phyloP scores from a whole-genome alignment of 371 early-diverging fungal genomes.

The Rhizopus stolonifer region DNA sequence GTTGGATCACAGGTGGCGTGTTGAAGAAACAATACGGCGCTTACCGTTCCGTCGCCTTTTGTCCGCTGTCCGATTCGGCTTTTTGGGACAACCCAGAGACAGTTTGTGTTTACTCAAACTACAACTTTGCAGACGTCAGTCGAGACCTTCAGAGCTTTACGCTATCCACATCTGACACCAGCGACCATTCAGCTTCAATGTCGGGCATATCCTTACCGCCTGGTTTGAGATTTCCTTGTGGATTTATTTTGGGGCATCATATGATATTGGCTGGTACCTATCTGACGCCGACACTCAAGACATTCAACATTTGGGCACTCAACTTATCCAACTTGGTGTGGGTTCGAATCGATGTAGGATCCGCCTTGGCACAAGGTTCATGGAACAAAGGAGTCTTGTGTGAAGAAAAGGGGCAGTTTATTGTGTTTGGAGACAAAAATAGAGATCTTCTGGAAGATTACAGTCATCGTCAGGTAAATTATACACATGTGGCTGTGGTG shows the following conservation, averaged over 20 bases:
- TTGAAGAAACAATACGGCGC: slow-evolving; percentile 71
- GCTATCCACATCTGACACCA: slow-evolving; percentile 21
- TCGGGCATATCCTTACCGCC: slow-evolving; percentile 70
- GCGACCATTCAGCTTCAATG: slow-evolving; percentile 66
- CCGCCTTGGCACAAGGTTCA: slow-evolving; percentile 65
- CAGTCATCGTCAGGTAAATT: slow-evolving; percentile 76
- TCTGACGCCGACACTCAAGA: slow-evolving; percentile 63
- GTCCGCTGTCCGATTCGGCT: slow-evolving; percentile 14
- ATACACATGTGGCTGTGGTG: slow-evolving; percentile 68
- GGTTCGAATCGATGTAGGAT: slow-evolving; percentile 70
- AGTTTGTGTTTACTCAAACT: slow-evolving; percentile 74
- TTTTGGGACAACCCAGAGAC: slow-evolving; percentile 30
- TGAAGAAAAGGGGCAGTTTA: slow-evolving; percentile 58
- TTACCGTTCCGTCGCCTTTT: slow-evolving; percentile 74
- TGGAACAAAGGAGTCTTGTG: slow-evolving; percentile 79
- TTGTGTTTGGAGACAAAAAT: slow-evolving; percentile 71
- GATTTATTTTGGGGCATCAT: slow-evolving; percentile 69
- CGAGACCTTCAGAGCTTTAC: slow-evolving; percentile 67
- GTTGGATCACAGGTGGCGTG: slow-evolving; percentile 62
- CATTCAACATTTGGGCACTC: slow-evolving; percentile 77
- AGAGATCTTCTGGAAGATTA: slow-evolving; percentile 74
- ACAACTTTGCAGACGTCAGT: slow-evolving; percentile 75
- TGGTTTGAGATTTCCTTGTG: slow-evolving; percentile 78
- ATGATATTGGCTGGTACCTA: slow-evolving; percentile 75
- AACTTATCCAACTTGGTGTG: slow-evolving; percentile 66